These are phyloP conservation scores for Bigelowiella natans DNA, from an alignment of 78 protist genomes.

Conservation along the genomic window DNA sequence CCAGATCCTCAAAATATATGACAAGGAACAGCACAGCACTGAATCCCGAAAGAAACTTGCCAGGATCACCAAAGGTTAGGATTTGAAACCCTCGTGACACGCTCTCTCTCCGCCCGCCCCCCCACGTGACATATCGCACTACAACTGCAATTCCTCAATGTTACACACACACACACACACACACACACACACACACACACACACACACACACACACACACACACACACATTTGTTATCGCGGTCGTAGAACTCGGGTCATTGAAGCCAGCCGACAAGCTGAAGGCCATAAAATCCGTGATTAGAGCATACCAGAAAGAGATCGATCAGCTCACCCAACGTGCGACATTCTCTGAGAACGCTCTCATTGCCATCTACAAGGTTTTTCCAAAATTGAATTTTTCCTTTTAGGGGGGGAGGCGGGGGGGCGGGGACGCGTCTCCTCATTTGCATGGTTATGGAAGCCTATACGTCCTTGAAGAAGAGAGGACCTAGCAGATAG, in stretches of 20 bases:
- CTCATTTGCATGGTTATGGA: no score
- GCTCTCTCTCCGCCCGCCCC: no score
- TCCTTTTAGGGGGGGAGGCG: no score
- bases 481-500: no score
- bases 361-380: neutral
- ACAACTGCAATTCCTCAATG: no score
- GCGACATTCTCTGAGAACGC: neutral
- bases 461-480: no score
- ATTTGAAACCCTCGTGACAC: no score
- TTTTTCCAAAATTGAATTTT: no score
- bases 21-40: neutral
- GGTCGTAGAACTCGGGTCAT: neutral
- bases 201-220: neutral
- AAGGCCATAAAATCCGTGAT: neutral
- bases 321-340: neutral
- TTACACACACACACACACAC: no score
- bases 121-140: no score
- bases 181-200: no score
- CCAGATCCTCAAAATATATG: neutral
- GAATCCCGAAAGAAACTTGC: neutral
- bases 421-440: no score
- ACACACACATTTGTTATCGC: neutral
- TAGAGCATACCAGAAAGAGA: neutral
- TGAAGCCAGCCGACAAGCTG: neutral
- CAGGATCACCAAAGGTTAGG: neutral